A percentile compares a stretch with the other conserved stretches of the same genome.
These are phyloP conservation scores for Colletotrichum eremochloae DNA, from an alignment of 2,329 filamentous ascomycete genomes.

Conservation along the genomic window DNA sequence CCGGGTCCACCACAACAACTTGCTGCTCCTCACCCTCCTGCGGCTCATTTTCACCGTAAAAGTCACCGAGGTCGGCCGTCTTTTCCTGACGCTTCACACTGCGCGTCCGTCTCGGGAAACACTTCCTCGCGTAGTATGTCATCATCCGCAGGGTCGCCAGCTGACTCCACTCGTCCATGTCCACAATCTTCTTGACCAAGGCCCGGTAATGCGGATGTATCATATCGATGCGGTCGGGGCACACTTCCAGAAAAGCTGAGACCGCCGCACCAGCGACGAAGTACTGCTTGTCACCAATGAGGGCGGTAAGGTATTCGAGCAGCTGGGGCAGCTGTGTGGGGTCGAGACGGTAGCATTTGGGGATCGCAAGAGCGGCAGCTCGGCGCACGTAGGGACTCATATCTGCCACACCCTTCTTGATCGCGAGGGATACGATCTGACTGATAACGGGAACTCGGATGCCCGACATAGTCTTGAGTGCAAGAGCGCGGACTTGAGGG, in stretches of 20 bases:
- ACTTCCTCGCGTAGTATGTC: constrained; percentile 86
- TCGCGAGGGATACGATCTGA: constrained; percentile 95
- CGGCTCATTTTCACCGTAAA: constrained; percentile 79
- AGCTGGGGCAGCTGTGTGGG: constrained; percentile 87
- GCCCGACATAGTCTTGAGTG: constrained; percentile 95
- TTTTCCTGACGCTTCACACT: constrained; percentile 61
- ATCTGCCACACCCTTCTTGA: constrained; percentile 92
- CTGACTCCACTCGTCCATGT: constrained; percentile 99
- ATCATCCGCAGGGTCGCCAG: constrained; percentile 85
- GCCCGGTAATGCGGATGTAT: constrained; percentile 91
- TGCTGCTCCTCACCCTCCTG: constrained; percentile 62
- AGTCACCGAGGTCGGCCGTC: constrained; percentile 71
- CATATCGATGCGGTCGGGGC: constrained; percentile 87
- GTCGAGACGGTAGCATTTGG: constrained; percentile 94
- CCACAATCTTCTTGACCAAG: constrained; percentile 89
- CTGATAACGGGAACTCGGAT: constrained; percentile 98
- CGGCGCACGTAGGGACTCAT: constrained; percentile 96
- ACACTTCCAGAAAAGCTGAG: constrained; percentile 88
- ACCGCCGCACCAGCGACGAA: constrained; percentile 97
- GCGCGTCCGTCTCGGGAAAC: constrained; percentile 81
- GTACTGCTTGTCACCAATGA: constrained; percentile 93
- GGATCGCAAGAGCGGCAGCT: constrained; percentile 91
- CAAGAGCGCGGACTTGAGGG: constrained; percentile 90
- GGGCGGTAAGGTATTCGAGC: constrained; percentile 80
- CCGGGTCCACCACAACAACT: constrained; percentile 79